Base-by-base conservation (phyloP, 1,284 basidiomycete genomes). In the Stygiomarasmius scandens region DNA sequence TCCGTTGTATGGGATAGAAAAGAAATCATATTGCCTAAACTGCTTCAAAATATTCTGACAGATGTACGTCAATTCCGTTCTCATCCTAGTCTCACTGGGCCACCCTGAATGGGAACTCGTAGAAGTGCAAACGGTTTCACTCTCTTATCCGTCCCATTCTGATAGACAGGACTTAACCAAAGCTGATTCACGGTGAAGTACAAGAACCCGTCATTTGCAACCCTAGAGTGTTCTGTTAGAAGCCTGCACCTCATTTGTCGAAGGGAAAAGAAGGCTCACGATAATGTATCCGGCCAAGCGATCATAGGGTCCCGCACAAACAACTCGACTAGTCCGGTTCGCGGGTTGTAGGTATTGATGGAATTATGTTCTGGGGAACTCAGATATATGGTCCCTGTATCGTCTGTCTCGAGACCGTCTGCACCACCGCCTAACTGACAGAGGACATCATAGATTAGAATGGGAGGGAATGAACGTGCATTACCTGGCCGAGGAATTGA, bases 231-330 rank as follows among this genome's bases (percentile, higher is more conserved):
- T 32, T 32, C 6, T 20, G 5, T 12, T 20, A 20, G 22, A 47
- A 20, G 14, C 5, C 22, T 22, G 2, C 16, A 52, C 38, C 6
- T 32, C 16, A 19, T 24, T 41, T 47, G 25, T 24, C 6, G 6
- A 22, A 8, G 16, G n/a, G 12, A 23, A 20, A 56, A 19, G 19
- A 23, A 9, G 8, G 55, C 54, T 19, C 32, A 64, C 63, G 55
- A 60, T 24, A 64, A n/a, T 12, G 63, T 64, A 36, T 63, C 64
- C 10, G 63, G 60, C 65, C 64, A 66, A 50, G 69, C 67, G 23
- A 70, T 66, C n/a, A 62, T 62, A 1, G 67, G 67, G 41, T 66
- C 63, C 16, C 69, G 66, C 2, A 70, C 60, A 56, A 71, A 72
- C 0, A 65, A 60, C 46, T 67, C 63, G 32, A 69, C 45, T 12